Percentiles rank a stretch among this genome's conserved stretches.
These are phyloP conservation scores for Parietaria judaica DNA, from an alignment of 306 rosid species.

Conservation along the genomic window DNA sequence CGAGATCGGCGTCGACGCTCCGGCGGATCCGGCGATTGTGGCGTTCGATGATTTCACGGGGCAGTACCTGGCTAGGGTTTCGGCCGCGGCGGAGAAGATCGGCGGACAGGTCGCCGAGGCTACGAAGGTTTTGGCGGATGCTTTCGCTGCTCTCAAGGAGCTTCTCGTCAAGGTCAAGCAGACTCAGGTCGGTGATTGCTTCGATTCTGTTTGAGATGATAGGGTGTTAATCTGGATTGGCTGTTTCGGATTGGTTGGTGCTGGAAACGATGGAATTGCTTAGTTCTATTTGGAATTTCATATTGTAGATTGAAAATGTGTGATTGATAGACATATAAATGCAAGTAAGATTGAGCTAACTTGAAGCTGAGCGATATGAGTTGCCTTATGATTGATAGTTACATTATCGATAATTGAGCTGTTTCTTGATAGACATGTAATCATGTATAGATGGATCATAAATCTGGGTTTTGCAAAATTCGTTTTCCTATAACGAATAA, in stretches of 20 bases:
- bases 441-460: too few species aligned
- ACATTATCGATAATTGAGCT: too few species aligned
- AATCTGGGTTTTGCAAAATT: too few species aligned
- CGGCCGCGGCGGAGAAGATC: slow-evolving; percentile 60
- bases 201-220: background rate
- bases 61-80: slow-evolving; percentile 42
- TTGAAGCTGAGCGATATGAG: too few species aligned
- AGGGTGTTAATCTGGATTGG: background rate
- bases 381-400: too few species aligned
- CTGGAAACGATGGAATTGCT: background rate
- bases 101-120: slow-evolving; percentile 68
- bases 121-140: slow-evolving; percentile 47
- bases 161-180: slow-evolving; percentile 58
- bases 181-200: slow-evolving; percentile 49
- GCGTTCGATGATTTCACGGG: slow-evolving; percentile 59
- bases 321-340: background rate
- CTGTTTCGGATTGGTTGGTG: slow-evolving; percentile 1
- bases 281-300: background rate
- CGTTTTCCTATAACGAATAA: too few species aligned
- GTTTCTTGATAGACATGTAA: too few species aligned
- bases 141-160: slow-evolving; percentile 60
- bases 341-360: too few species aligned
- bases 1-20: slow-evolving; percentile 21
- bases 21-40: slow-evolving; percentile 51
- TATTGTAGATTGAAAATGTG: slow-evolving; percentile 2